Conservation (phyloP, 331 rosid genomes). For the Erythrophleum ivorense region DNA sequence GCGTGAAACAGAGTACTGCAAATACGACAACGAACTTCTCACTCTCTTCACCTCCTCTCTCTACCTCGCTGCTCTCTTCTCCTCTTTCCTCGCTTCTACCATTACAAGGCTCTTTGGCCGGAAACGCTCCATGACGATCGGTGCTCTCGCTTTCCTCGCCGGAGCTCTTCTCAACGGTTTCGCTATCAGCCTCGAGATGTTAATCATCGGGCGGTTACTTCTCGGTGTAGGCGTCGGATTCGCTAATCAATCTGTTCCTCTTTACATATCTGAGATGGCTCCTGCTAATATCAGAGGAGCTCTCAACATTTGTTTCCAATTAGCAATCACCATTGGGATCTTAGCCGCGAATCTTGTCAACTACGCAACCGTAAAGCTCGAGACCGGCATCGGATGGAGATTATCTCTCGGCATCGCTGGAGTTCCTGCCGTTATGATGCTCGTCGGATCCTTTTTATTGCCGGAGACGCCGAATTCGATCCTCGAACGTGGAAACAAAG, state of each 20-base stretch:
- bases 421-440: conserved; percentile 55
- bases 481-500: conserved; percentile 46
- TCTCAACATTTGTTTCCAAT: conserved; percentile 56
- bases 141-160: conserved; percentile 40
- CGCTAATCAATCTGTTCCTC: conserved; percentile 39
- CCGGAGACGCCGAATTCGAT: conserved; percentile 62
- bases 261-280: conserved; percentile 15
- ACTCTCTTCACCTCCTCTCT: conserved; percentile 60
- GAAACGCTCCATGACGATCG: conserved; percentile 39
- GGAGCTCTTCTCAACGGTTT: conserved; percentile 55
- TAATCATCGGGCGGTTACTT: conserved; percentile 52
- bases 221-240: conserved; percentile 61
- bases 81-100: conserved; percentile 34
- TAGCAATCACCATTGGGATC: conserved; percentile 55
- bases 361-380: conserved; percentile 24
- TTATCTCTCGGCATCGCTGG: conserved; percentile 47
- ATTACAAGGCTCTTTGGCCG: conserved; percentile 43
- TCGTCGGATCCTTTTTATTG: conserved; percentile 48
- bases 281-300: no score
- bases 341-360: conserved; percentile 45
- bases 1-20: conserved; percentile 50
- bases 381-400: conserved; percentile 52
- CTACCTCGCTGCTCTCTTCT: conserved; percentile 51
- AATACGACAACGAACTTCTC: conserved; percentile 45
- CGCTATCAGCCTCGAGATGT: conserved; percentile 45